phyloP scores from a whole-genome alignment of 805 yeast species.

The Brettanomyces nanus region DNA sequence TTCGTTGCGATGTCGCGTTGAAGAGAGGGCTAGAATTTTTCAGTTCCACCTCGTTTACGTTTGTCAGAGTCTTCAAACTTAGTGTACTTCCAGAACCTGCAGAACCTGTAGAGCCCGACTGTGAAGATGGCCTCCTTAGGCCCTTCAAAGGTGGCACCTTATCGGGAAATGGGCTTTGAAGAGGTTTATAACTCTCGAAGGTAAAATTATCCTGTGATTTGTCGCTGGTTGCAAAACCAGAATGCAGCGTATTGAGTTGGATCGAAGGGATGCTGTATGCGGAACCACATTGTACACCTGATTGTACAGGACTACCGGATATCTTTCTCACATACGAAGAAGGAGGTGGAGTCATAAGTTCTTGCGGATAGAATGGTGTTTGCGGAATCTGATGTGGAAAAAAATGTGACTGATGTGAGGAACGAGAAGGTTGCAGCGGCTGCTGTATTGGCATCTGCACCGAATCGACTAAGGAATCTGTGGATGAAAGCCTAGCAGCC shows the following conservation, averaged over 20 bases:
- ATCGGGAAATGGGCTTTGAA: constrained; percentile 21
- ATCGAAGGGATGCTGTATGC: too few relatives aligned
- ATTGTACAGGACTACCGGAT: neutral
- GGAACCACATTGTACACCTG: too few relatives aligned
- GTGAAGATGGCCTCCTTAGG: neutral
- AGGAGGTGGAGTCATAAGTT: constrained; percentile 8
- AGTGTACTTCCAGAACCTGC: constrained; percentile 5
- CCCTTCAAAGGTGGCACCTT: constrained; percentile 4
- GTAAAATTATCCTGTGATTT: constrained; percentile 17
- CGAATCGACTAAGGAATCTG: constrained; percentile 28
- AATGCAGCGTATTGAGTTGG: too few relatives aligned
- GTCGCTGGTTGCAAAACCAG: too few relatives aligned
- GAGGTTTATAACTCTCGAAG: constrained; percentile 14
- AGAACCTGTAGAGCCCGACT: constrained; percentile 1
- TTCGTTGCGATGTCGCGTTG: constrained; percentile 42
- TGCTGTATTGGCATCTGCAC: constrained; percentile 13
- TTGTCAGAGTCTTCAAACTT: neutral
- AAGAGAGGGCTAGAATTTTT: constrained; percentile 24
- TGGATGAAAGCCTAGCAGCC: constrained; percentile 24
- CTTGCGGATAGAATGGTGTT: constrained; percentile 6
- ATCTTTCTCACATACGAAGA: constrained; percentile 7
- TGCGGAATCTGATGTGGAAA: constrained; percentile 15
- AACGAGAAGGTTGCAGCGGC: constrained; percentile 2
- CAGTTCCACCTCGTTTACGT: neutral
- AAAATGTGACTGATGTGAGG: constrained; percentile 1